Evolutionary conservation across 306 rosid genomes (phyloP).

Genomic region (Vicia faba): DNA sequence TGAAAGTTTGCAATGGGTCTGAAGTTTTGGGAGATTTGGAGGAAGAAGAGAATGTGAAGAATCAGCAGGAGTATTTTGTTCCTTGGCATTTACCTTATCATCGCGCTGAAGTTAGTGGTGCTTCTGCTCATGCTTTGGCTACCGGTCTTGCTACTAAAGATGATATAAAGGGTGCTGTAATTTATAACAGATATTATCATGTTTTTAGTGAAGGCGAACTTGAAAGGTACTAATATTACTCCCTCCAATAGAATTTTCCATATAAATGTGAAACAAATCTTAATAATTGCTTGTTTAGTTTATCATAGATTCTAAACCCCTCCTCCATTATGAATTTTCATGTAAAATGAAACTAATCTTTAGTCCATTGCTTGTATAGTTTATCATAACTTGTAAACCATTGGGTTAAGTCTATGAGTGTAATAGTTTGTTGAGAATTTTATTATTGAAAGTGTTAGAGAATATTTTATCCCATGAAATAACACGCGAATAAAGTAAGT

Average conservation of each 20-base stretch:
- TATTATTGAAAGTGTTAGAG: background rate
- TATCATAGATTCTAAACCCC: background rate
- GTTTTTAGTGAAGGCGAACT: constrained; percentile 95
- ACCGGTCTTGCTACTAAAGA: constrained; percentile 87
- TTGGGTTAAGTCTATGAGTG: constrained; percentile 24
- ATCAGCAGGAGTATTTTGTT: constrained; percentile 87
- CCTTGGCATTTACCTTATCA: constrained; percentile 99
- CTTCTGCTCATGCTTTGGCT: constrained; percentile 85
- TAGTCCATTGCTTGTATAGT: constrained; percentile 10
- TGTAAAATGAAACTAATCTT: background rate
- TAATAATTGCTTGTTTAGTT: constrained; percentile 5
- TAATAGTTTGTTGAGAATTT: constrained; percentile 7
- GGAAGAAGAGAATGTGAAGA: constrained; percentile 43
- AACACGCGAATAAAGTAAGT: too few relatives aligned
- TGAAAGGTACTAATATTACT: constrained; percentile 70
- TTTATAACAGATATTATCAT: constrained; percentile 91
- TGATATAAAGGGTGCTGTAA: constrained; percentile 84
- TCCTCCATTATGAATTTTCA: constrained; percentile 12
- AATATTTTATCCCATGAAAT: too few relatives aligned
- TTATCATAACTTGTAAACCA: constrained; percentile 19
- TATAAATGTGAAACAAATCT: constrained; percentile 13
- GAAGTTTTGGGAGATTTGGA: constrained; percentile 22
- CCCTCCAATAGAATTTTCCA: constrained; percentile 9
- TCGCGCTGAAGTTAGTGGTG: constrained; percentile 87
- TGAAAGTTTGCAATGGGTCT: constrained; percentile 41